A percentile compares a stretch with the other conserved stretches of the same genome.
Conservation (phyloP, 208 protist species). For the Trypanosoma caninum region DNA sequence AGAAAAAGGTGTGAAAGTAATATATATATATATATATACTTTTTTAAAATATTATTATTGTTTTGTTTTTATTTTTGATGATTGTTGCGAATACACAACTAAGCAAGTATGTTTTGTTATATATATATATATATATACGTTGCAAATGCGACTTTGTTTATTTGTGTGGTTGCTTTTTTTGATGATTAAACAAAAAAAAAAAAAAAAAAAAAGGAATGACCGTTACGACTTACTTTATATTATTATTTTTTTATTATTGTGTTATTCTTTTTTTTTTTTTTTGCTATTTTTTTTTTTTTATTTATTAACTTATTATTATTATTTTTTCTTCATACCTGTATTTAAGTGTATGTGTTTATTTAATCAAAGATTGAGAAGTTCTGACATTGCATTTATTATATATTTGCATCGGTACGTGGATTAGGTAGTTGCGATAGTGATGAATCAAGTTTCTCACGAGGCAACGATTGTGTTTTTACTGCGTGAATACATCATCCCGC, state of each 20-base stretch:
- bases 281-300: not conserved
- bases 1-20: not conserved
- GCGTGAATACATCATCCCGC: conserved; percentile 63
- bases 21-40: not conserved
- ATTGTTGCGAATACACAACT: too few species aligned
- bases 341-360: too few species aligned
- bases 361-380: too few species aligned
- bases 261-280: too few species aligned
- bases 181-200: too few species aligned
- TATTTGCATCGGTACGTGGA: not conserved
- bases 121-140: not conserved
- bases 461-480: conserved; percentile 33
- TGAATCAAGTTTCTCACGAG: conserved; percentile 24
- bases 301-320: not conserved
- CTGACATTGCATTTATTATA: not conserved
- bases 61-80: not conserved
- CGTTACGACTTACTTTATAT: too few species aligned
- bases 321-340: conserved; percentile 10
- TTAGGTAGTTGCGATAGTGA: not conserved
- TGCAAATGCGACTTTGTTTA: too few species aligned
- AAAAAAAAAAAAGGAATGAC: too few species aligned
- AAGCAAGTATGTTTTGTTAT: conserved; percentile 1
- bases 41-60: not conserved
- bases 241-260: too few species aligned
- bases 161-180: too few species aligned